Conservation (phyloP, 805 yeast genomes). For the Starmerella kuoi region DNA sequence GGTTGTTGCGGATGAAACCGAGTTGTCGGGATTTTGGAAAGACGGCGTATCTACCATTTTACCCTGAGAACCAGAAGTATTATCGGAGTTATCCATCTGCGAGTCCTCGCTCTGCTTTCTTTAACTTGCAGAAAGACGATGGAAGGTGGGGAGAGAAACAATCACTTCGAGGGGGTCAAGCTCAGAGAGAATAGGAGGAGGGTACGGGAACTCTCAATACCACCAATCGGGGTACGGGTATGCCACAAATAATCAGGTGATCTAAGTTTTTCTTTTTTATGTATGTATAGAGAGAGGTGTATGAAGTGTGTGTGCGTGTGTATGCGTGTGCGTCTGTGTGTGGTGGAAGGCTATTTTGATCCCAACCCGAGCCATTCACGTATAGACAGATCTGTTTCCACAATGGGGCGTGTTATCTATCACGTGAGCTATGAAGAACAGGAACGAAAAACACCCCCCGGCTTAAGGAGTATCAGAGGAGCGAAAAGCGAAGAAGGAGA, state of each 20-base stretch:
- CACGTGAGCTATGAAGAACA: not conserved
- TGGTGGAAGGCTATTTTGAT: not conserved
- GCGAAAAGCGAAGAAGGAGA: too few relatives aligned
- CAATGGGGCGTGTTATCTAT: not conserved
- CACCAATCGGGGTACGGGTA: not conserved
- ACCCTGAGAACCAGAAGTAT: not conserved
- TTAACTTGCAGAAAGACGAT: not conserved
- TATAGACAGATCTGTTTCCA: not conserved
- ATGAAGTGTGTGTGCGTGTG: too few relatives aligned
- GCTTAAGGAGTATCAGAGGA: too few relatives aligned
- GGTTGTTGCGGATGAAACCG: not conserved
- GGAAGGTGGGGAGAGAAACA: not conserved
- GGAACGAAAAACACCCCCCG: too few relatives aligned
- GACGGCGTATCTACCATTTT: not conserved
- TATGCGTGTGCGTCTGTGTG: not conserved
- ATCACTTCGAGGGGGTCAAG: not conserved
- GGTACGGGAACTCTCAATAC: not conserved
- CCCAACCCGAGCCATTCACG: not conserved
- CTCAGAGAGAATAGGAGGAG: not conserved
- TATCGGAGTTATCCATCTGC: slow-evolving; percentile 1
- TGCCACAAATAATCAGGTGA: not conserved
- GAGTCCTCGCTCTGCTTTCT: not conserved
- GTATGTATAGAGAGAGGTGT: too few relatives aligned
- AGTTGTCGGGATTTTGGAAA: not conserved
- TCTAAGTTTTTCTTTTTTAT: too few relatives aligned